Base-by-base conservation (phyloP, 2,329 filamentous ascomycete species). In the Stenocarpella maydis region DNA sequence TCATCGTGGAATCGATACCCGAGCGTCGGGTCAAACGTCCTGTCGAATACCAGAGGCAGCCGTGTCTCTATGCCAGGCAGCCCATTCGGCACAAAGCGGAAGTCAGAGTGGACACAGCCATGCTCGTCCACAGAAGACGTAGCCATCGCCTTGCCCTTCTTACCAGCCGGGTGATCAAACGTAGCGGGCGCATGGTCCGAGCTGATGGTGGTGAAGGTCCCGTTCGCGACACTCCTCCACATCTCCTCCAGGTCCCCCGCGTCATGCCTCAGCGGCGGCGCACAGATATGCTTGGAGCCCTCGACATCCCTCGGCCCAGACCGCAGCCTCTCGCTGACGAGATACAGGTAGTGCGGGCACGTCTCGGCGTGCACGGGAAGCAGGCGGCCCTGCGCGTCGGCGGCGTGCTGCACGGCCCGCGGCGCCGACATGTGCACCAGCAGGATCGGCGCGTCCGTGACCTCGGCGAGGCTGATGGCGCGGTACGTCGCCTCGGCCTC, bases 81-180 rank as follows among this genome's bases (percentile, higher is more conserved):
- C 6, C 87, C 87, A 72, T 89, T 89, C 8, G 87, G 87, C 49
- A 89, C 87, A 68, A 87, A 83, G 54, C 83, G 82, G 77, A 90
- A 90, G 54, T 71, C 70, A 7, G 68, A 65, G 19, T 64, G 67
- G 2, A 69, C 41, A 8, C 54, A 61, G 0, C 67, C 69, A 2
- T 70, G 68, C 31, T 52, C 68, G 45, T 77, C 77, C 8, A 79
- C 71, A 50, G 71, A 70, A n/a, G 72, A 71, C 24, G 70, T 74
- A 37, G 72, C 65, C 63, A 76, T 71, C 50, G 74, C 74, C 49
- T 72, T 69, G 4, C 69, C 69, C 71, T 73, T 76, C 70, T 76
- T 76, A 24, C 75, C 74, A 26, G 53, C 60, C 50, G 76, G 79
- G 73, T 87, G 82, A 72, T 85, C 83, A 73, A 82, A 89, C 70